Evolutionary conservation across 192 early-diverging fungal species (phyloP), one percentile per base, ranked within the genome.

Genomic region (Dissophora globulifera): DNA sequence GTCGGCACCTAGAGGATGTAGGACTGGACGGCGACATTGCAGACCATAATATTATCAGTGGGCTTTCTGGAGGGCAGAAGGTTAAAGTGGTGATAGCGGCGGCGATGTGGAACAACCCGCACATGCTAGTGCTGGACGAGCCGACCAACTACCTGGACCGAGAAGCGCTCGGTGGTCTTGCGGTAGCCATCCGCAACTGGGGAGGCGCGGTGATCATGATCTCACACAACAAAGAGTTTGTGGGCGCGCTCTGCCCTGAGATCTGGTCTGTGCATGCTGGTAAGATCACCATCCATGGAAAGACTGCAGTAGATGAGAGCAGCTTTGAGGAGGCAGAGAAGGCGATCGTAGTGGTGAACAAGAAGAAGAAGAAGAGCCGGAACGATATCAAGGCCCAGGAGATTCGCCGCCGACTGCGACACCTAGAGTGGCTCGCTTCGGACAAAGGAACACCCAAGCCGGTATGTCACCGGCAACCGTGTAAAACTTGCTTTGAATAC

Each of bases 31-130:
- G 90, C 27, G 89, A 94, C 66, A 92, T 94, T 79, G 89, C 87
- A 32, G 87, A 90, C 50, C 91, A 93, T 79, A 86, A 86, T 67
- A 85, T 88, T 69, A 93, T 94, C 54, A 81, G 84, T 60, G 87
- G 87, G 50, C 83, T 94, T n/a, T 92, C 90, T 45, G 92, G 90
- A 38, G 92, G 92, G 53, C 93, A 93, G 80, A 94, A 93, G 69
- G 92, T 94, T 58, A 94, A 94, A 84, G 91, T 93, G 41, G 93
- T 94, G 26, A 88, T 94, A 67, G 92, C 83, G 45, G 92, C 89
- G 25, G 89, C 90, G 33, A 92, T 94, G 91, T 93, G 93, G 92
- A 87, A 89, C 74, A 87, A 91, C 81, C 90, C 90, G 46, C 93
- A 94, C 67, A 92, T 94, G 84, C 74, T 94, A 35, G 88, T 94